These are phyloP conservation scores for Lophiotrema nucula DNA, from an alignment of 495 filamentous ascomycete genomes.

Conservation along the genomic window DNA sequence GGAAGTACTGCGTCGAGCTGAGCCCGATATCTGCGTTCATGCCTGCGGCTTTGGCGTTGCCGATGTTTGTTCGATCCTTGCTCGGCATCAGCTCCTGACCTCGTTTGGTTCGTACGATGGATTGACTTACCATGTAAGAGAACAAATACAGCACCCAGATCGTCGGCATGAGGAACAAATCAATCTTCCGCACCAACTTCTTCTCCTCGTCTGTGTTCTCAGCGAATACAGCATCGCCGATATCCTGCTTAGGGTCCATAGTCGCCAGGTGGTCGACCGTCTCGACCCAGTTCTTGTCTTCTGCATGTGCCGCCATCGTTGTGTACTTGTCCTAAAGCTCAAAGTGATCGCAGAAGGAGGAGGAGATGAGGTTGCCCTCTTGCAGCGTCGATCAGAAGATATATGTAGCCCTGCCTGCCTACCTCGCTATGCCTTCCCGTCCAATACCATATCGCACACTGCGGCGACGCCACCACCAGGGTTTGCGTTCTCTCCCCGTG, in stretches of 20 bases:
- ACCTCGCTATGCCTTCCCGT: too few species aligned
- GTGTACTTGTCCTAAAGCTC: too few species aligned
- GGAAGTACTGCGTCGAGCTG: slow-evolving; percentile 21
- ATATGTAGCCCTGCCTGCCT: too few species aligned
- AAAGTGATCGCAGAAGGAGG: too few species aligned
- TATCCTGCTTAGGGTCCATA: not conserved
- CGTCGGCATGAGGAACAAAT: slow-evolving; percentile 32
- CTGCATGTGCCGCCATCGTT: slow-evolving; percentile 7
- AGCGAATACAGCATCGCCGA: slow-evolving; percentile 2
- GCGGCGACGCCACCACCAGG: too few species aligned
- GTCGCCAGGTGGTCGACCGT: slow-evolving; percentile 10
- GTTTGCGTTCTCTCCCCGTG: slow-evolving; percentile 1
- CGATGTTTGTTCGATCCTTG: slow-evolving; percentile 30
- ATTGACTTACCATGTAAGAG: slow-evolving; percentile 29
- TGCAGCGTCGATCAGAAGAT: too few species aligned
- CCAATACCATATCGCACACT: too few species aligned
- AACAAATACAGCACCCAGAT: slow-evolving; percentile 35
- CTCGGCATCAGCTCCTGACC: too few species aligned
- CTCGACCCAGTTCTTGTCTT: slow-evolving; percentile 12
- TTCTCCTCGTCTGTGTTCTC: slow-evolving; percentile 27
- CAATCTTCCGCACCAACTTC: slow-evolving; percentile 32
- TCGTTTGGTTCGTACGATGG: not conserved
- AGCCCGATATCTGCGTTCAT: slow-evolving; percentile 30
- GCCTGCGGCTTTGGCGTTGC: slow-evolving; percentile 33
- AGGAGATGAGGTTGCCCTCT: too few species aligned